Base-by-base conservation (phyloP, 441 rosid species). In the Daphne laureola region DNA sequence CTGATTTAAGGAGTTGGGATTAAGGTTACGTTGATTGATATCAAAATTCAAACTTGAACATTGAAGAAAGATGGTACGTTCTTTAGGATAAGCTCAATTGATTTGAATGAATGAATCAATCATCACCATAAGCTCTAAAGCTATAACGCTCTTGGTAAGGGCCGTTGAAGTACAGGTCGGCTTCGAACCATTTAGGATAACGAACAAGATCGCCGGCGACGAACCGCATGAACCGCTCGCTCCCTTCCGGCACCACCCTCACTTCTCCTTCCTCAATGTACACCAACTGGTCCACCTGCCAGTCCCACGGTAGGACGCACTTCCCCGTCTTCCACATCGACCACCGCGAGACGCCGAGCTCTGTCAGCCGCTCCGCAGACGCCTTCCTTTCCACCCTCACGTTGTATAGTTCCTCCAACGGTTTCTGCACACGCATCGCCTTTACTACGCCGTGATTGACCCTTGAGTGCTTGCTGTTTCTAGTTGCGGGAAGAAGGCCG, bases 111-210 rank as follows among this genome's bases (percentile, higher is more conserved):
- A n/a, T n/a, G n/a, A n/a, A n/a, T 46, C 47, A 64, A 54, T 84
- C 97, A 72, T 92, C 97, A 43, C 90, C 96, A 51, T 84, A 83
- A 2, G 96, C 90, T 60, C 81, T 75, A 65, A 89, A 92, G 55
- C 94, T 89, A 60, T 83, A 89, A 7, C 90, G 86, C 65, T 86
- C 97, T 65, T 74, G 73, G 54, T 89, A 89, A 8, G 89, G 96
- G 59, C 76, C 94, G 45, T 84, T 86, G 75, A 92, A 92, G 80
- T 64, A 86, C 23, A 89, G 87, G 61, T 92, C 96, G 0, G 96
- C 98, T 73, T 92, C 96, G 12, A 89, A 83, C 96, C 96, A 89
- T 75, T 92, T 92, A 3, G 98, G 98, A 46, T 92, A 92, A n/a
- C 90, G 78, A 62, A 92, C 82, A 17, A 92, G 86, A 66, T 92